Evolutionary conservation across 2,329 filamentous ascomycete species (phyloP).

Genomic region (Diaporthe longicolla): DNA sequence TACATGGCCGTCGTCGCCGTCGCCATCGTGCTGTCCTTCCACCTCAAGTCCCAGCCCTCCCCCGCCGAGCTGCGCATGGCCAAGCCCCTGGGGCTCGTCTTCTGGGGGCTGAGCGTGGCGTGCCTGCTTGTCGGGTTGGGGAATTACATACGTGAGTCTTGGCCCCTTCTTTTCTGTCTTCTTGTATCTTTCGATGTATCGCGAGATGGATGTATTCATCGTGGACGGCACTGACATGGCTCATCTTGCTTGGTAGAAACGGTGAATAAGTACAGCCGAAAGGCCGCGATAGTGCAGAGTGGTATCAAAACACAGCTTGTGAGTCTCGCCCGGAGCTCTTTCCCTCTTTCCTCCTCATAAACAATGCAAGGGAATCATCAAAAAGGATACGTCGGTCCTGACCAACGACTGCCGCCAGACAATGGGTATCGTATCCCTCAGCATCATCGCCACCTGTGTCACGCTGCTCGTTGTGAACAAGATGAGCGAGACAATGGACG

Average conservation of each 20-base stretch:
- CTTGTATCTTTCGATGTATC: not conserved
- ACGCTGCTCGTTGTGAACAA: constrained; percentile 70
- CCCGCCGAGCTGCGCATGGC: constrained; percentile 82
- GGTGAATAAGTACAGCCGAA: constrained; percentile 83
- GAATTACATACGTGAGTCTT: constrained; percentile 84
- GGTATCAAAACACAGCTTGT: constrained; percentile 94
- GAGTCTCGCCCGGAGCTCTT: constrained; percentile 44
- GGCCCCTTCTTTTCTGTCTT: not conserved
- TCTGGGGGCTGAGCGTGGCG: constrained; percentile 86
- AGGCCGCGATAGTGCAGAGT: constrained; percentile 87
- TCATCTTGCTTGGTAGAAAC: constrained; percentile 61
- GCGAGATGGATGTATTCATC: not conserved
- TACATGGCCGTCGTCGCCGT: constrained; percentile 93
- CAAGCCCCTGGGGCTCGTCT: constrained; percentile 86
- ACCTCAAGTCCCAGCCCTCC: constrained; percentile 82
- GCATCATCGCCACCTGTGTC: constrained; percentile 76
- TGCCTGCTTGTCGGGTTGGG: constrained; percentile 83
- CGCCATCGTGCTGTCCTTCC: constrained; percentile 93
- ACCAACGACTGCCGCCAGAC: constrained; percentile 58
- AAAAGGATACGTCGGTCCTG: not conserved
- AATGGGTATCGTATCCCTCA: constrained; percentile 71
- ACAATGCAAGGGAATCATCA: not conserved
- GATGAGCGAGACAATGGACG: constrained; percentile 48
- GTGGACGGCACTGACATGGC: constrained; percentile 4
- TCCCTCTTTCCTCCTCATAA: not conserved